A percentile compares a stretch with the other conserved stretches of the same genome.
phyloP scores from a whole-genome alignment of 352 stramenopile genomes.

The Pythium aphanidermatum region DNA sequence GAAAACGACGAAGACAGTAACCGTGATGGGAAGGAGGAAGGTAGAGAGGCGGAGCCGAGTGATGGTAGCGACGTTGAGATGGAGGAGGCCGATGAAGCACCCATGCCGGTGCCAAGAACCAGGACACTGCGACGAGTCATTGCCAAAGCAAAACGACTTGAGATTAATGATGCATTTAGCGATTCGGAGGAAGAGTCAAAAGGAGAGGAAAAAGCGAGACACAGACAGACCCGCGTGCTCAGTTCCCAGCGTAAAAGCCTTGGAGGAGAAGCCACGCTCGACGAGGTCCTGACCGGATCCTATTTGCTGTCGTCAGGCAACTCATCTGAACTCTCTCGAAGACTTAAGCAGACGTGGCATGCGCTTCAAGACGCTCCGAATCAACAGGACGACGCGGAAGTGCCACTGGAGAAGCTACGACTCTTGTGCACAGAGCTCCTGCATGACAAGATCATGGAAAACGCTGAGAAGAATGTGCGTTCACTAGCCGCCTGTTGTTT shows the following conservation, averaged over 20 bases:
- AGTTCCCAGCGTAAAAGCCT: background rate
- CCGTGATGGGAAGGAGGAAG: background rate
- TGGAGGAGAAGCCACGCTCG: background rate
- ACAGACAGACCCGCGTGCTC: background rate
- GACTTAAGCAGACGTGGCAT: conserved; percentile 48
- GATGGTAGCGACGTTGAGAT: background rate
- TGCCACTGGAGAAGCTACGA: conserved; percentile 25
- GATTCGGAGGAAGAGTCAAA: background rate
- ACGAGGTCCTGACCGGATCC: conserved; percentile 15
- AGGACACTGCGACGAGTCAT: too few relatives aligned
- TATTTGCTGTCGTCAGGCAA: conserved; percentile 30
- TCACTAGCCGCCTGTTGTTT: conserved; percentile 67
- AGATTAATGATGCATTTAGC: too few relatives aligned
- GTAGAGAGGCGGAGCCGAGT: background rate
- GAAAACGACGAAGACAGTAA: background rate
- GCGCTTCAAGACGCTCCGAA: conserved; percentile 35
- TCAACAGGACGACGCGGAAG: conserved; percentile 39
- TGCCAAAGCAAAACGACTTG: too few relatives aligned
- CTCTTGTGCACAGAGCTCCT: conserved; percentile 54
- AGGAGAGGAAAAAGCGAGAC: background rate
- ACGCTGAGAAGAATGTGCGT: conserved; percentile 43
- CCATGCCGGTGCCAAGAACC: too few relatives aligned
- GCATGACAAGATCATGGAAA: conserved; percentile 38
- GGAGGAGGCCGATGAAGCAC: background rate
- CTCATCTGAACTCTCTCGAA: conserved; percentile 32